Evolutionary conservation across 768 basidiomycete genomes (phyloP).

Genomic region (Calocybe indica): DNA sequence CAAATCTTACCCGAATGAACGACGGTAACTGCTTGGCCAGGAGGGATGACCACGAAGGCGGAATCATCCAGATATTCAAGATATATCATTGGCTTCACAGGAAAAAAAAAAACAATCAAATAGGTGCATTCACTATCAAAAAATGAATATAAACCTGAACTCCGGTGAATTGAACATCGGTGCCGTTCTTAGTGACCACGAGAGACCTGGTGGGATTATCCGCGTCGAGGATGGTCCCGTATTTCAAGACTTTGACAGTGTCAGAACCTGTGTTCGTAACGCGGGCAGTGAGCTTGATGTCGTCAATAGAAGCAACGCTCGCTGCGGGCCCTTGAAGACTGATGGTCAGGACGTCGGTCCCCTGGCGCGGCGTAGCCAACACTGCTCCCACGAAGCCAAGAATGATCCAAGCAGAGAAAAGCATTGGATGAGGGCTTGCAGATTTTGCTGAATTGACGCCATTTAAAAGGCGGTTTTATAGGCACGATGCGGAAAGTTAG

Average conservation of each 20-base stretch:
- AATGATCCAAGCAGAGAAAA: too few species aligned
- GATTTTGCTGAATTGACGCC: too few species aligned
- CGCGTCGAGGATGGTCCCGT: slow-evolving; percentile 37
- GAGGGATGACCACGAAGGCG: slow-evolving; percentile 27
- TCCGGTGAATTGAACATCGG: slow-evolving; percentile 34
- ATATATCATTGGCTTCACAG: slow-evolving; percentile 21
- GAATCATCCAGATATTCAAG: slow-evolving; percentile 17
- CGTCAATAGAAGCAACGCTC: slow-evolving; percentile 28
- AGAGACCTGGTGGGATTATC: slow-evolving; percentile 38
- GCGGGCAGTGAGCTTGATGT: slow-evolving; percentile 33
- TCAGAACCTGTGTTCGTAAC: slow-evolving; percentile 35
- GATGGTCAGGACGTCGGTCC: slow-evolving; percentile 21
- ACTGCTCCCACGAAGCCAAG: too few species aligned
- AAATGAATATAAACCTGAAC: slow-evolving; percentile 25
- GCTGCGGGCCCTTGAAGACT: slow-evolving; percentile 19
- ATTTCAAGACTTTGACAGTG: slow-evolving; percentile 37
- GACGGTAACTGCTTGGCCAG: slow-evolving; percentile 30
- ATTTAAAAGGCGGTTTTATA: too few species aligned
- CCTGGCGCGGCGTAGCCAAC: too few species aligned
- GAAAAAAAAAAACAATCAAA: slow-evolving; percentile 12
- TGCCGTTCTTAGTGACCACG: slow-evolving; percentile 32
- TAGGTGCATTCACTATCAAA: too few species aligned
- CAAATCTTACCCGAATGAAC: slow-evolving; percentile 23
- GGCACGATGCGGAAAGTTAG: too few species aligned
- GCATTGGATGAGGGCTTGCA: too few species aligned